These are phyloP conservation scores for Neocallimastix lanati DNA, from an alignment of 192 early-diverging fungal genomes.

Conservation along the genomic window DNA sequence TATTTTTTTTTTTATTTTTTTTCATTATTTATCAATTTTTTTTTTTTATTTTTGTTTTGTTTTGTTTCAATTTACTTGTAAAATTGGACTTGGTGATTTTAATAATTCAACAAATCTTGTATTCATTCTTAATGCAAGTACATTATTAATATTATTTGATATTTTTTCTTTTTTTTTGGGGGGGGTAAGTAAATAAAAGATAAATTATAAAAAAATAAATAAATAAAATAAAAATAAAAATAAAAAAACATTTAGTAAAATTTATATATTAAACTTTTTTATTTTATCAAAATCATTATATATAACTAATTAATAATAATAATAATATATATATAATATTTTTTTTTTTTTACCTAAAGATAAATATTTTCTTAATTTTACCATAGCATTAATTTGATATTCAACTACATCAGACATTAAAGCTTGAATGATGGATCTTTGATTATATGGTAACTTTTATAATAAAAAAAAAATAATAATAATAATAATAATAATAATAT, in stretches of 20 bases:
- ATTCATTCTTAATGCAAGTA: conserved; percentile 18
- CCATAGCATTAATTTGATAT: conserved; percentile 18
- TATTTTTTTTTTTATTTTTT: too few relatives aligned
- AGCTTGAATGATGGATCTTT: conserved; percentile 6
- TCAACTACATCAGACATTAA: conserved; percentile 19
- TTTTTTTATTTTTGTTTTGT: too few relatives aligned
- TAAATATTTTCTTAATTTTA: conserved; percentile 22
- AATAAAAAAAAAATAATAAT: background rate
- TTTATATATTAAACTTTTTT: too few relatives aligned
- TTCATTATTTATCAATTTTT: too few relatives aligned
- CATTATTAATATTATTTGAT: conserved; percentile 21
- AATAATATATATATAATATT: background rate
- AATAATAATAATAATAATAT: too few relatives aligned
- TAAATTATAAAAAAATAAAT: background rate
- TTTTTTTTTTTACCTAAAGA: conserved; percentile 5
- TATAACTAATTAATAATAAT: too few relatives aligned
- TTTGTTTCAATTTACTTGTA: conserved; percentile 4
- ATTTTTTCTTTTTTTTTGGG: conserved; percentile 15
- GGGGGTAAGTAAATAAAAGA: too few relatives aligned
- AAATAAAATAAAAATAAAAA: too few relatives aligned
- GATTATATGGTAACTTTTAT: background rate
- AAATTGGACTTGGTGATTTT: conserved; percentile 9
- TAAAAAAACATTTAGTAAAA: too few relatives aligned
- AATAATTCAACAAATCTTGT: conserved; percentile 28
- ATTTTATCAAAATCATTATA: too few relatives aligned